Percentiles rank a stretch among this genome's conserved stretches.
These are phyloP conservation scores for Pascua sp. DNA, from an alignment of 1,284 basidiomycete species.

Conservation along the genomic window DNA sequence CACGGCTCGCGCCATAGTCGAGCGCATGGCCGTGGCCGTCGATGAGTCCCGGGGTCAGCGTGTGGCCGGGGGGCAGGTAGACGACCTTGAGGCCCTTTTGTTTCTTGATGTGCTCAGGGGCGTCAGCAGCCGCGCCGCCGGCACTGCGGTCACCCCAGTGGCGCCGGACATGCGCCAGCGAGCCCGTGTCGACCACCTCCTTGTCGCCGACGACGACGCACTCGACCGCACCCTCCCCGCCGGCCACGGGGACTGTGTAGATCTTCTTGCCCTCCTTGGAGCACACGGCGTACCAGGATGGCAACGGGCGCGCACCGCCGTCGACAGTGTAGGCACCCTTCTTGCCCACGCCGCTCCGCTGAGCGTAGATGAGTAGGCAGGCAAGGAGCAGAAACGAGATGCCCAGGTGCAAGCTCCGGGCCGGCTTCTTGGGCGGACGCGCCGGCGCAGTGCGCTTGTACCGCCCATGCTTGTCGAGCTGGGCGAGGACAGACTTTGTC, in stretches of 20 bases:
- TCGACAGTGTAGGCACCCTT: conserved; percentile 9
- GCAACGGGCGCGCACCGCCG: conserved; percentile 14
- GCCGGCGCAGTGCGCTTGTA: conserved; percentile 13
- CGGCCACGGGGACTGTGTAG: conserved; percentile 31
- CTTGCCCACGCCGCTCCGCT: conserved; percentile 15
- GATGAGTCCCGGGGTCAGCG: conserved; percentile 44
- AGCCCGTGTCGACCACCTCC: conserved; percentile 59
- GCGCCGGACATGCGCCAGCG: conserved; percentile 52
- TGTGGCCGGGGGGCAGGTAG: conserved; percentile 34
- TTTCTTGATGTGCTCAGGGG: conserved; percentile 26
- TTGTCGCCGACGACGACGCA: conserved; percentile 65
- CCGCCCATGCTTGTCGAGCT: neutral
- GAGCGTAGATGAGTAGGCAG: conserved; percentile 34
- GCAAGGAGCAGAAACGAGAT: conserved; percentile 37
- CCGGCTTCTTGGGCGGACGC: conserved; percentile 18
- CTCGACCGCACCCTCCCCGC: conserved; percentile 51
- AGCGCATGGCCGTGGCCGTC: conserved; percentile 67
- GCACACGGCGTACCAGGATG: conserved; percentile 36
- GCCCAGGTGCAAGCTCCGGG: conserved; percentile 32
- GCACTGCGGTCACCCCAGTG: conserved; percentile 43
- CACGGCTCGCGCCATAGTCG: conserved; percentile 53
- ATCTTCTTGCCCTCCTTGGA: conserved; percentile 30
- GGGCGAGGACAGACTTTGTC: too few relatives aligned
- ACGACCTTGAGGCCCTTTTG: conserved; percentile 38
- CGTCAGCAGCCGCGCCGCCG: conserved; percentile 25